Evolutionary conservation across 768 basidiomycete species (phyloP).

Genomic region (Butyriboletus loyo): DNA sequence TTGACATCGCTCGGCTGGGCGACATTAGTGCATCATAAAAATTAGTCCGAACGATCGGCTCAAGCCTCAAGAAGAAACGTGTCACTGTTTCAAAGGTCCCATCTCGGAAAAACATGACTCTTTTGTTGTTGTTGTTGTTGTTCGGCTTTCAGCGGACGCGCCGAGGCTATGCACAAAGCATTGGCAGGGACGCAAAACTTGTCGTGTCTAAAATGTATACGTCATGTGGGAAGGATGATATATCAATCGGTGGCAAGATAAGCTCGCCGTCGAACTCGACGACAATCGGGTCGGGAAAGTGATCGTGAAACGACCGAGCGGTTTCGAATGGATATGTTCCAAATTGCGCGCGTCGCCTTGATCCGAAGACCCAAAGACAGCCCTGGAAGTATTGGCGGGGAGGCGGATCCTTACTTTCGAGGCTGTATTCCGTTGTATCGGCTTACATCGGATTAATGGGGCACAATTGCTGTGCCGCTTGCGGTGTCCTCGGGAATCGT

Average conservation of each 20-base stretch:
- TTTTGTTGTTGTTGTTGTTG: too few relatives aligned
- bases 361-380: constrained; percentile 13
- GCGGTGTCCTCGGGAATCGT: constrained; percentile 19
- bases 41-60: not conserved
- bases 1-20: not conserved
- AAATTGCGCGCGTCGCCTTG: constrained; percentile 8
- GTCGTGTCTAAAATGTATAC: constrained; percentile 8
- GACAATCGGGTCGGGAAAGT: not conserved
- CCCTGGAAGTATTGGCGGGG: constrained; percentile 10
- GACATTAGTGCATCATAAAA: not conserved
- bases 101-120: not conserved
- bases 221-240: constrained; percentile 7
- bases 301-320: too few relatives aligned
- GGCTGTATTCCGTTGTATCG: constrained; percentile 8
- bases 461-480: constrained; percentile 3
- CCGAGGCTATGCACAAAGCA: constrained; percentile 13
- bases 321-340: not conserved
- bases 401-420: constrained; percentile 16
- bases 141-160: not conserved
- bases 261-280: not conserved
- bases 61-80: not conserved
- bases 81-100: constrained; percentile 6
- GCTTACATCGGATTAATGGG: not conserved
- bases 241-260: constrained; percentile 2
- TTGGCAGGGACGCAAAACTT: constrained; percentile 6